Conservation (phyloP, 2,329 filamentous ascomycete genomes). For the Microcyclospora tardicrescens region DNA sequence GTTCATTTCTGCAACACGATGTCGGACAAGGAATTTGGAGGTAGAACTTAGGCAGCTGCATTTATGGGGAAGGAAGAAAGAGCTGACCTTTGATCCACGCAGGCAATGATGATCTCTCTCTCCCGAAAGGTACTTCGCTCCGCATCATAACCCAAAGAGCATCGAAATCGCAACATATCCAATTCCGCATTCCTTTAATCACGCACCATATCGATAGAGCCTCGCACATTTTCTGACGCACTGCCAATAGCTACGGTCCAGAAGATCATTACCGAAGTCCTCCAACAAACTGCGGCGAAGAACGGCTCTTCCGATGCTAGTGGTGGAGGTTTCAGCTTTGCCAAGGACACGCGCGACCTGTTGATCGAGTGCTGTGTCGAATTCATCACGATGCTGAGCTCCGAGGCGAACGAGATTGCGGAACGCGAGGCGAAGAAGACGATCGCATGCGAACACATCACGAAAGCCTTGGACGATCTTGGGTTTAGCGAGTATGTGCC, state of each 20-base stretch:
- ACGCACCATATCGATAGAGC: too few species aligned
- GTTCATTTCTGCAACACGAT: conserved; percentile 21
- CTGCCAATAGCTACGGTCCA: conserved; percentile 47
- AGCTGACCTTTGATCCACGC: conserved; percentile 1
- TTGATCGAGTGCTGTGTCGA: conserved; percentile 98
- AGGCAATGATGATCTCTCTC: conserved; percentile 47
- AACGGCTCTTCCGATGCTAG: conserved; percentile 5
- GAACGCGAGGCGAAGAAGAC: conserved; percentile 99
- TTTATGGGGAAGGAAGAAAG: not conserved
- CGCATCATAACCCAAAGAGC: too few species aligned
- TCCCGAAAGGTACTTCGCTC: conserved; percentile 39
- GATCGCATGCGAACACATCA: conserved; percentile 95
- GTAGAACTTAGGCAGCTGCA: conserved; percentile 20
- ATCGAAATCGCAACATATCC: too few species aligned
- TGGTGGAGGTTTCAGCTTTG: conserved; percentile 40
- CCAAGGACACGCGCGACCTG: conserved; percentile 87
- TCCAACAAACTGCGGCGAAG: conserved; percentile 52
- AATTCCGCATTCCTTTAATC: too few species aligned
- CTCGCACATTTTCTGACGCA: too few species aligned
- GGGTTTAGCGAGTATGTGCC: conserved; percentile 88
- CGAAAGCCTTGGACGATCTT: conserved; percentile 81
- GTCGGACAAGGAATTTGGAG: conserved; percentile 41
- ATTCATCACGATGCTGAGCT: conserved; percentile 97
- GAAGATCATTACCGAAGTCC: conserved; percentile 87
- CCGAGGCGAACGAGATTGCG: conserved; percentile 95